Percentiles rank a stretch among this genome's conserved stretches.
Conservation (phyloP, 306 rosid species). For the Glycine soja region DNA sequence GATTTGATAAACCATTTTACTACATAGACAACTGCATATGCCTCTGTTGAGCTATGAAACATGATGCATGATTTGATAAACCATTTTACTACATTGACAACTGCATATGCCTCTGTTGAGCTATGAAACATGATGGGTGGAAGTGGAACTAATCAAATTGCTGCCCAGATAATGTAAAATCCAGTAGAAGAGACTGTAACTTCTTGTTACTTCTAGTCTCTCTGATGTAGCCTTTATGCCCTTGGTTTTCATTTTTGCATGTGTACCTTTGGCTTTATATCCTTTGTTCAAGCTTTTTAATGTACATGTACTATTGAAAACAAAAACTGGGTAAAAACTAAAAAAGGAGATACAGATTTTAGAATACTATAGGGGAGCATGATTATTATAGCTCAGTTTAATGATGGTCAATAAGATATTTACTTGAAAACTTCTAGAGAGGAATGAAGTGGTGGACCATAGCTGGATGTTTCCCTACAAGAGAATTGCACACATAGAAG, state of each 20-base stretch:
- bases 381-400: not conserved
- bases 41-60: not conserved
- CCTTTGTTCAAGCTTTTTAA: slow-evolving; percentile 26
- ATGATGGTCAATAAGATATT: slow-evolving; percentile 10
- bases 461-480: slow-evolving; percentile 1
- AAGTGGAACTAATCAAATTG: slow-evolving; percentile 12
- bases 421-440: slow-evolving; percentile 1
- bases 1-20: slow-evolving; percentile 20
- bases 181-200: slow-evolving; percentile 27
- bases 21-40: not conserved
- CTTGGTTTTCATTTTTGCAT: slow-evolving; percentile 21
- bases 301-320: slow-evolving; percentile 29
- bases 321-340: not conserved
- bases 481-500: slow-evolving; percentile 3
- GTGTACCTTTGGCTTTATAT: slow-evolving; percentile 13
- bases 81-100: not conserved
- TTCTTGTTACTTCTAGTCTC: not conserved
- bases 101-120: slow-evolving; percentile 5
- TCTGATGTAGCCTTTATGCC: not conserved
- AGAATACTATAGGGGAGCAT: not conserved
- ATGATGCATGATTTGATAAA: slow-evolving; percentile 14
- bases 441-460: slow-evolving; percentile 26
- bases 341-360: not conserved
- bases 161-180: not conserved
- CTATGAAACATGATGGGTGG: not conserved